Conservation (phyloP, 805 yeast genomes). For the Sugiyamaella qingdaonensis region DNA sequence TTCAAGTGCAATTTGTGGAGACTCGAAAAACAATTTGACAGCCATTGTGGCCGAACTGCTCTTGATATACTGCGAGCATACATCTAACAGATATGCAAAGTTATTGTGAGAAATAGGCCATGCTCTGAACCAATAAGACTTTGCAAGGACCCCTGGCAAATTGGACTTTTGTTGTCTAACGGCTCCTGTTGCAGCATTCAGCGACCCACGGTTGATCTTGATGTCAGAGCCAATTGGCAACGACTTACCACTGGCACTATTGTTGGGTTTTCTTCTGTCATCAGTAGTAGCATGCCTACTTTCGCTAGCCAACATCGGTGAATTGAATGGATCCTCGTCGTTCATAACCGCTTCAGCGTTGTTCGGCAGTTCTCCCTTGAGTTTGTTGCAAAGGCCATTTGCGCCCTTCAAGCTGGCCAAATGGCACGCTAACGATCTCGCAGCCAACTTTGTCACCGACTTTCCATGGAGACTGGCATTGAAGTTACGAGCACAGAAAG, state of each 20-base stretch:
- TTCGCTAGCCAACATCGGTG: constrained; percentile 1
- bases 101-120: background rate
- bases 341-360: constrained; percentile 1
- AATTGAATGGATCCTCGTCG: constrained; percentile 9
- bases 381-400: constrained; percentile 5
- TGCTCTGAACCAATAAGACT: background rate
- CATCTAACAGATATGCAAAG: too few species aligned
- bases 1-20: background rate
- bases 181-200: too few species aligned
- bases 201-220: too few species aligned
- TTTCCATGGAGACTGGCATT: constrained; percentile 11
- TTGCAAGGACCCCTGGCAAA: background rate
- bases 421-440: constrained; percentile 16
- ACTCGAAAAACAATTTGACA: background rate
- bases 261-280: too few species aligned
- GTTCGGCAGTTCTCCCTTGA: background rate
- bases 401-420: constrained; percentile 13
- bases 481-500: constrained; percentile 15
- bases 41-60: too few species aligned
- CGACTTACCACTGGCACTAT: too few species aligned
- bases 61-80: too few species aligned
- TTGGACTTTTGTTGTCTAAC: background rate
- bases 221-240: too few species aligned
- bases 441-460: constrained; percentile 11
- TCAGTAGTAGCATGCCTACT: background rate